These are phyloP conservation scores for Guadua angustifolia DNA, from an alignment of 176 grass and related monocot genomes.

Conservation along the genomic window DNA sequence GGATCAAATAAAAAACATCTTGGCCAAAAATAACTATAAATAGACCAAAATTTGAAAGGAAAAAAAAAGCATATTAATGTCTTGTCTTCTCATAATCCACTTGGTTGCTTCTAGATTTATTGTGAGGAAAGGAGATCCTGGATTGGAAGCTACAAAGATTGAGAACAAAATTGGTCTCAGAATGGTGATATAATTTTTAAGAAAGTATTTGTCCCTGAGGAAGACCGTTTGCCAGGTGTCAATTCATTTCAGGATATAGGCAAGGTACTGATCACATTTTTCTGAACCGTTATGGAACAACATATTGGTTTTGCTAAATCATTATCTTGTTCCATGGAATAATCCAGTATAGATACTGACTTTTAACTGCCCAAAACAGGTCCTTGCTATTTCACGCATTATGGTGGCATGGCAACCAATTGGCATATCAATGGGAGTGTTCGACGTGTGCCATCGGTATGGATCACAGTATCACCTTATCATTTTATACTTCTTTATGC, in stretches of 20 bases:
- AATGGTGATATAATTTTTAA: constrained; percentile 73
- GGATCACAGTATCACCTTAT: background rate
- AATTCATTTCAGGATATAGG: constrained; percentile 78
- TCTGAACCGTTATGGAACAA: background rate
- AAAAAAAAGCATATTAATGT: background rate
- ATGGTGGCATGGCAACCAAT: constrained; percentile 86
- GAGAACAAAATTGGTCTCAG: constrained; percentile 82
- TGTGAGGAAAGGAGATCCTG: constrained; percentile 69
- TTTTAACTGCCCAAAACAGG: constrained; percentile 46
- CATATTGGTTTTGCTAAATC: background rate
- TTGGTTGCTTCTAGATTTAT: constrained; percentile 60
- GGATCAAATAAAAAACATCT: constrained; percentile 1
- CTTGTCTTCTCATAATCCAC: background rate
- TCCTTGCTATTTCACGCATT: constrained; percentile 71
- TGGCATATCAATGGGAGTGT: constrained; percentile 74
- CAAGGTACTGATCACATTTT: constrained; percentile 51
- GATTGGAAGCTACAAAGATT: constrained; percentile 71
- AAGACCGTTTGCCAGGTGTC: constrained; percentile 63
- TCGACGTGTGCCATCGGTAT: constrained; percentile 70
- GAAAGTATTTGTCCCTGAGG: constrained; percentile 75
- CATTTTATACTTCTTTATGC: background rate
- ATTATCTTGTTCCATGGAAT: background rate
- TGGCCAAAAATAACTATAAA: background rate
- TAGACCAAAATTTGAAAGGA: background rate
- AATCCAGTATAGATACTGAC: background rate